phyloP scores from a whole-genome alignment of 1,139 yeast species.

The Taiozyma sp. region DNA sequence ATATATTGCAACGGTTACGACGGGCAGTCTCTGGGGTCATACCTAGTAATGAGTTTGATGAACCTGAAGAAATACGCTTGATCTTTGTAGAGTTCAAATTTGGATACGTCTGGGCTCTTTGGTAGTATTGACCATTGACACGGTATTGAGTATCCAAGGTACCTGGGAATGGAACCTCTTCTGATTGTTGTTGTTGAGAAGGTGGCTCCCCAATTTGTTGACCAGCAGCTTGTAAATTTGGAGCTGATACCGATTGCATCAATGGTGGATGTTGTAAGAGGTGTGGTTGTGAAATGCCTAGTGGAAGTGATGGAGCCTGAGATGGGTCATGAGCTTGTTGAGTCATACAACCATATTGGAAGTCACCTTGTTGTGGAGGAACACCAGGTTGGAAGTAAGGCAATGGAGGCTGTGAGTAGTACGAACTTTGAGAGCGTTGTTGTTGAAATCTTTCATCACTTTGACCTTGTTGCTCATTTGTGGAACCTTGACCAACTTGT shows the following conservation, averaged over 20 bases:
- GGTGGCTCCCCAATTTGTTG: background rate
- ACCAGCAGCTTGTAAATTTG: slow-evolving; percentile 1
- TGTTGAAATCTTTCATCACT: background rate
- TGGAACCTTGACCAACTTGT: background rate
- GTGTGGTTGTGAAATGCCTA: background rate
- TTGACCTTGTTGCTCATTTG: background rate
- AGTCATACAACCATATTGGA: background rate
- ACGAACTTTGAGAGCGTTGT: background rate
- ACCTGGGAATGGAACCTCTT: slow-evolving; percentile 15
- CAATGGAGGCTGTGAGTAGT: background rate
- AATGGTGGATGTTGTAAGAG: slow-evolving; percentile 5
- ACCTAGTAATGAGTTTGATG: slow-evolving; percentile 14
- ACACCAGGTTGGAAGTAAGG: background rate
- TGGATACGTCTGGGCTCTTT: slow-evolving; percentile 18
- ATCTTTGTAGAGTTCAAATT: slow-evolving; percentile 6
- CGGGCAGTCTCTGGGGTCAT: slow-evolving; percentile 27
- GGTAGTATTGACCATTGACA: slow-evolving; percentile 4
- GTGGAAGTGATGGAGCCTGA: background rate
- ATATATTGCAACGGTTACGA: slow-evolving; percentile 48
- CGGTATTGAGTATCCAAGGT: slow-evolving; percentile 10
- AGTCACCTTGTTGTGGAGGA: background rate
- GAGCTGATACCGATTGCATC: slow-evolving; percentile 4
- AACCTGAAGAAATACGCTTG: slow-evolving; percentile 9
- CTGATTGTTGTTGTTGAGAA: slow-evolving; percentile 1
- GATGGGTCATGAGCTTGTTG: background rate